Base-by-base conservation (phyloP, 768 basidiomycete genomes). In the Kwoniella heveanensis region DNA sequence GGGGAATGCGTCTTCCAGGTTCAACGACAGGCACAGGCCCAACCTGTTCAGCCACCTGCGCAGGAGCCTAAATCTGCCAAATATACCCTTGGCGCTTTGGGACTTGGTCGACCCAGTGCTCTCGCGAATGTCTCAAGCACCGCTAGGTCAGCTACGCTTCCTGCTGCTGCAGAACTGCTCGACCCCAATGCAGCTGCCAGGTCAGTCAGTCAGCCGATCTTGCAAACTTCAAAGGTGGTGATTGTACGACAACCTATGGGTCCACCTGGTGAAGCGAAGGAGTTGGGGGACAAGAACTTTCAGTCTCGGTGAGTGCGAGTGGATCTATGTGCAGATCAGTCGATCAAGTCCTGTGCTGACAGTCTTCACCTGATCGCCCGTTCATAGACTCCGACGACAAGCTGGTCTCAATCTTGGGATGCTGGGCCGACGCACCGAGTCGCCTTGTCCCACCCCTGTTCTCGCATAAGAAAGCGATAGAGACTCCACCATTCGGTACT, bases 211-310 rank as follows among this genome's bases (percentile, higher is more conserved):
- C 62, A 51, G 50, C 62, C 62, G 12, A 10, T 36, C 22, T 25
- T 51, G 10, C 60, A 54, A 36, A 8, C 59, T 2, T 54, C 59
- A 3, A 64, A 53, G 55, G 24, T 64, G 17, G 17, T 22, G 4
- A 55, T 64, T 17, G 32, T 72, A 21, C 52, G 77, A 19, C 77
- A 78, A 50, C 77, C 77, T 7, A 29, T 60, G 26, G 77, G 77
- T n/a, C 77, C 77, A 21, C 77, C 77, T 24, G 67, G 67, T 8
- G 68, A 67, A 22, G 68, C 74, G 17, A 67, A 72, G n/a, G 72
- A 78, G 27, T 54, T 78, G 1, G 69, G 68, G 2, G 68, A 69
- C 29, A 64, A 69, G 57, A 78, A 78, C 60, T 78, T 78, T 61
- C 70, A 76, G 55, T 61, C 62, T 30, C 57, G 67, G 74, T 73